Percentiles rank a stretch among this genome's conserved stretches.
These are phyloP conservation scores for Colletotrichum salicis DNA, from an alignment of 2,329 filamentous ascomycete species.

Conservation along the genomic window DNA sequence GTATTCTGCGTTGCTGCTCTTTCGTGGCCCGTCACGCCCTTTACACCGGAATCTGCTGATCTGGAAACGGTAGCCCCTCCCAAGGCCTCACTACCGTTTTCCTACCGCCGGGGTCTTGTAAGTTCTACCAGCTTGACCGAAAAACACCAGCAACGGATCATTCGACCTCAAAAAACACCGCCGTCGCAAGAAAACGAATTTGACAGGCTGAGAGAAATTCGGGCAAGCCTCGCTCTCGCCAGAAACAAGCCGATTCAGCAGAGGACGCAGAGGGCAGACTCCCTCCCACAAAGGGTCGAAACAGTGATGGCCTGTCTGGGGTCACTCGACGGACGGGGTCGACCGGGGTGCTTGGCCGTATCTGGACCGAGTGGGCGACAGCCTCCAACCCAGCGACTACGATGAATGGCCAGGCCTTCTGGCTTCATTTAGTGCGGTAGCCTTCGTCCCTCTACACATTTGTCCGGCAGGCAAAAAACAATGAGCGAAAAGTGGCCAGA, in stretches of 20 bases:
- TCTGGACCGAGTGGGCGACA: constrained; percentile 8
- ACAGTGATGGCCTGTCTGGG: constrained; percentile 14
- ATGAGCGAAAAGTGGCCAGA: background rate
- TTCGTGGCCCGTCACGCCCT: background rate
- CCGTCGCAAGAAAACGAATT: background rate
- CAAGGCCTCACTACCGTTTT: constrained; percentile 20
- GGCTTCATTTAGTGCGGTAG: constrained; percentile 1
- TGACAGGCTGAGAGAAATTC: background rate
- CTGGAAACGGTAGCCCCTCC: constrained; percentile 15
- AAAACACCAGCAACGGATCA: background rate
- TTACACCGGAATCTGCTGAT: background rate
- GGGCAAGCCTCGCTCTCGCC: background rate
- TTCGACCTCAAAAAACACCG: background rate
- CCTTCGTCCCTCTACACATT: background rate
- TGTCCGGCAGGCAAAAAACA: background rate
- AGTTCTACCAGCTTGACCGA: constrained; percentile 4
- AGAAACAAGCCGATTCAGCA: background rate
- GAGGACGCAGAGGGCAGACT: constrained; percentile 6
- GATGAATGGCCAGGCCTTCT: constrained; percentile 13
- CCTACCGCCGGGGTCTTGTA: constrained; percentile 15
- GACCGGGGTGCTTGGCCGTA: constrained; percentile 27
- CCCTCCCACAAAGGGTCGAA: constrained; percentile 27
- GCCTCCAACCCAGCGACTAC: constrained; percentile 13
- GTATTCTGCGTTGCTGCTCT: constrained; percentile 2
- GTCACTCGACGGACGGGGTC: constrained; percentile 26